Base-by-base conservation (phyloP, 106 monocot species). In the Dendrobium officinale region DNA sequence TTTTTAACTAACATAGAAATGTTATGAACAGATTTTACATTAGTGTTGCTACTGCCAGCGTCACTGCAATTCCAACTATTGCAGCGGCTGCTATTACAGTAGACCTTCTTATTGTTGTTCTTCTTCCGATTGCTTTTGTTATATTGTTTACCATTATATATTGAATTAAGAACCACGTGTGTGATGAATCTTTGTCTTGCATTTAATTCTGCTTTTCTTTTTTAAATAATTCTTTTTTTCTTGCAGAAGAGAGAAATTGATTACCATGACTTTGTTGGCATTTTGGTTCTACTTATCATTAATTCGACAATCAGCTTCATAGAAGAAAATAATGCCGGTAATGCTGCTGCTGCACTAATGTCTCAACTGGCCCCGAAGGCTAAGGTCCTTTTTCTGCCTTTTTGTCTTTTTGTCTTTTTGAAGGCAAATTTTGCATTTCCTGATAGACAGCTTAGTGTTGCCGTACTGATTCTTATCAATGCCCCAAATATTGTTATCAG, bases 321-420 rank as follows among this genome's bases (percentile, higher is more conserved):
- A 55, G 88, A 88, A 73, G 88, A 88, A 81, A 88, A 88, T 48
- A 88, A 88, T 81, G 88, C 88, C 49, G 88, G 88, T 42, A 88
- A 88, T 79, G 88, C 88, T 67, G 88, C 88, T 75, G 88, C 88
- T 75, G 85, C 88, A 58, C 81, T 88, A 74, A 88, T 88, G 88
- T 85, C 88, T 78, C 85, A 86, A 17, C 49, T 88, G 17, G 88
- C 88, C 24, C 88, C 88, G 47, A 88, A 83, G 72, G 85, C 88
- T 54, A 88, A 88, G 85, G 88, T 88, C 8, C 55, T 64, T 24
- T 55, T 72, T 16, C 51, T 15, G 13, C 13, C 13, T 0, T 9
- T 44, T 43, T 44, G 4, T 74, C 37, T 42, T n/a, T 42, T 18
- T 44, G 29, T 74, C 37, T 42, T n/a, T 42, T 18, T 44, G 29